phyloP scores from a whole-genome alignment of 192 early-diverging fungal genomes.

The Allomyces javanicus region DNA sequence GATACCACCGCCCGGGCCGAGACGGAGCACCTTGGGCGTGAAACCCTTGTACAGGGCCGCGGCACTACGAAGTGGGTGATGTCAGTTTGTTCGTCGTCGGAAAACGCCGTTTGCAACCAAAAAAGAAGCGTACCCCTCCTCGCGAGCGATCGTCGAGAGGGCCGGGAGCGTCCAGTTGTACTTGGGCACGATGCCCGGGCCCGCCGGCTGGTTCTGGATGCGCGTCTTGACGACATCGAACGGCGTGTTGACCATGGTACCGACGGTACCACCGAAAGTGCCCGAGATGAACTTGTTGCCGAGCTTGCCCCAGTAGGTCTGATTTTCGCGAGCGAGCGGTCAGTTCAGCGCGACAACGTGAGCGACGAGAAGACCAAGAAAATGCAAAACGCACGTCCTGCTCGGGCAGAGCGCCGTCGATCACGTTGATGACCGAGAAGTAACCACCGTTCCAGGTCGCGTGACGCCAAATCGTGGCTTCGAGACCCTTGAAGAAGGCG shows the following conservation, averaged over 20 bases:
- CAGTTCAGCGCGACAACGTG: too few relatives aligned
- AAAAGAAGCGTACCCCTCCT: constrained; percentile 55
- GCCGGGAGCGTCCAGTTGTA: constrained; percentile 80
- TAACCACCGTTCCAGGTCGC: constrained; percentile 94
- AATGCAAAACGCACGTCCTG: background rate
- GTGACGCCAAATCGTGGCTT: constrained; percentile 86
- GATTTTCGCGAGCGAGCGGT: background rate
- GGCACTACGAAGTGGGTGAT: constrained; percentile 13
- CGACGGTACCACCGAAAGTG: constrained; percentile 77
- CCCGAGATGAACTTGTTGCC: constrained; percentile 52
- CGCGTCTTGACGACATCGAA: constrained; percentile 94
- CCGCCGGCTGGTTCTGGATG: constrained; percentile 65
- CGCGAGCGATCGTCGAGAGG: constrained; percentile 49
- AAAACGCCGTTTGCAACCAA: background rate
- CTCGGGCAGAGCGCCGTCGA: constrained; percentile 12
- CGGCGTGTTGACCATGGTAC: constrained; percentile 83
- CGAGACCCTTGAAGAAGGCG: constrained; percentile 77
- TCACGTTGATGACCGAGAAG: constrained; percentile 80
- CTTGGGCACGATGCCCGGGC: constrained; percentile 37
- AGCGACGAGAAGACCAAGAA: background rate
- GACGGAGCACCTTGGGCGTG: constrained; percentile 78
- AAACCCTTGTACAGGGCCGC: constrained; percentile 87
- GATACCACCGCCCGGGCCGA: constrained; percentile 61
- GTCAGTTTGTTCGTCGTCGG: too few relatives aligned
- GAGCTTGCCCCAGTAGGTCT: constrained; percentile 5